These are phyloP conservation scores for Xerocomellus chrysenteron DNA, from an alignment of 768 basidiomycete species.

Conservation along the genomic window DNA sequence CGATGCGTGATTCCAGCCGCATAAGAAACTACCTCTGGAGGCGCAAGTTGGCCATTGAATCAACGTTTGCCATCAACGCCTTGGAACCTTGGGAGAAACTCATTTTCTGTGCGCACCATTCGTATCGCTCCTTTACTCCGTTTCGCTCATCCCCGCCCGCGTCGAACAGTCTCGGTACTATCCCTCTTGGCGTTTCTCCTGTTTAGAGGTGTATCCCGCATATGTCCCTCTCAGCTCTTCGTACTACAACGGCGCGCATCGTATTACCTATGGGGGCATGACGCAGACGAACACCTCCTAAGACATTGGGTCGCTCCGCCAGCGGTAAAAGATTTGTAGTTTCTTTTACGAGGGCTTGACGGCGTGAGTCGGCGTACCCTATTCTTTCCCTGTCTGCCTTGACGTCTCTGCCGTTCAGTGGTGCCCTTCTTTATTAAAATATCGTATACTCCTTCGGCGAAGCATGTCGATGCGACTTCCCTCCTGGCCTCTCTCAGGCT, in stretches of 20 bases:
- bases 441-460: slow-evolving; percentile 9
- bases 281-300: slow-evolving; percentile 30
- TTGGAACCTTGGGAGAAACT: slow-evolving; percentile 71
- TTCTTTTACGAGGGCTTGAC: not conserved
- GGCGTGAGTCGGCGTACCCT: slow-evolving; percentile 8
- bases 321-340: slow-evolving; percentile 27
- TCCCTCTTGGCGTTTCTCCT: slow-evolving; percentile 44
- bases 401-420: slow-evolving; percentile 1
- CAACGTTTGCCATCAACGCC: slow-evolving; percentile 57
- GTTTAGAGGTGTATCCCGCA: slow-evolving; percentile 50
- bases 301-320: slow-evolving; percentile 25
- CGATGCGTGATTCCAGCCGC: slow-evolving; percentile 16
- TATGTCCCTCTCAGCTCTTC: slow-evolving; percentile 57
- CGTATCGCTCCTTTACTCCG: not conserved
- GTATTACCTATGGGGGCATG: slow-evolving; percentile 65
- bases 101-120: slow-evolving; percentile 47
- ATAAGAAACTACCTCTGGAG: slow-evolving; percentile 46
- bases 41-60: slow-evolving; percentile 54
- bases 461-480: not conserved
- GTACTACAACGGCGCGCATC: slow-evolving; percentile 51
- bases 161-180: slow-evolving; percentile 39
- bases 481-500: not conserved
- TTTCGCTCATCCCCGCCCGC: not conserved
- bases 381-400: not conserved
- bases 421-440: not conserved